Evolutionary conservation across 2,329 filamentous ascomycete genomes (phyloP), one percentile per base, ranked within the genome.

Genomic region (Passalora sequoiae): DNA sequence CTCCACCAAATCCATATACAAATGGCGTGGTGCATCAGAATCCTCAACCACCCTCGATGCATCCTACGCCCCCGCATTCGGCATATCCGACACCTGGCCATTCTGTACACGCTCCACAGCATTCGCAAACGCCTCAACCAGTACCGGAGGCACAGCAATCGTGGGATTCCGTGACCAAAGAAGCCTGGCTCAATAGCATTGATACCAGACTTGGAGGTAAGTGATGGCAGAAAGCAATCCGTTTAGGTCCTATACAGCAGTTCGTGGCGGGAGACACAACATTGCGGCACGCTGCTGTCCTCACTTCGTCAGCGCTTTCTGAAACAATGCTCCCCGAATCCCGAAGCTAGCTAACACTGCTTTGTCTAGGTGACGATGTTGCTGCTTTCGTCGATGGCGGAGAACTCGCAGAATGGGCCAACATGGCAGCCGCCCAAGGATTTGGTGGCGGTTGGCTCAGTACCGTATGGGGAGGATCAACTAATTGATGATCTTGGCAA

Each of bases 321-420:
- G n/a, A n/a, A n/a, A n/a, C n/a, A n/a, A n/a, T n/a, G n/a, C n/a
- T n/a, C n/a, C n/a, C n/a, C n/a, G n/a, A n/a, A n/a, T n/a, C n/a
- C n/a, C n/a, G n/a, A n/a, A n/a, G n/a, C n/a, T n/a, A n/a, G n/a
- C n/a, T n/a, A n/a, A n/a, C n/a, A n/a, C n/a, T n/a, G n/a, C n/a
- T n/a, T n/a, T n/a, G n/a, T n/a, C n/a, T n/a, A n/a, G n/a, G 63
- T n/a, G 65, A 67, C 41, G 66, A 68, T 44, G 51, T 68, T 10
- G 64, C 65, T 6, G 65, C 64, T 4, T 68, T 68, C 46, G 62
- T 65, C 9, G 64, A 65, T 29, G 66, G 65, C 6, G 62, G 56
- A 15, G 61, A 63, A 31, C 58, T 63, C 44, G 52, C 57, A 10
- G 58, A 64, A 16, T 66, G 59, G 57, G 57, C 57, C 39, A 50